These are phyloP conservation scores for Serendipita sp. DNA, from an alignment of 768 basidiomycete species.

Conservation along the genomic window DNA sequence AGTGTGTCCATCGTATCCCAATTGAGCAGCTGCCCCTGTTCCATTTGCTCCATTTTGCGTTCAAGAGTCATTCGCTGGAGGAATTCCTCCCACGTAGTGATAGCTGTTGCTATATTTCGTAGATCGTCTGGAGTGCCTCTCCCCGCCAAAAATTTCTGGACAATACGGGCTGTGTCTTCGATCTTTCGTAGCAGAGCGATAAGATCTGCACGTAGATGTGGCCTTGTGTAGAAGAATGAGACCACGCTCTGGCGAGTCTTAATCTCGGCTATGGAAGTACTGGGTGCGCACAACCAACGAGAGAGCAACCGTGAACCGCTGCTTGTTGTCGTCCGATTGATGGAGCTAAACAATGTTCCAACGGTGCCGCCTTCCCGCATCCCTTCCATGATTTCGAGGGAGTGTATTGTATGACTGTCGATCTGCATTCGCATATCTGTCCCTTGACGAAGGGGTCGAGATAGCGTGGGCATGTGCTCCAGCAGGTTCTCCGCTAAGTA, in stretches of 20 bases:
- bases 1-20: constrained; percentile 46
- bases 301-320: constrained; percentile 62
- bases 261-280: constrained; percentile 59
- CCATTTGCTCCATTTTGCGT: constrained; percentile 29
- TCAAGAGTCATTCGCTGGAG: constrained; percentile 39
- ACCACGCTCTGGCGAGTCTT: constrained; percentile 62
- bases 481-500: constrained; percentile 55
- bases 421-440: constrained; percentile 61
- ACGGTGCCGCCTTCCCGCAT: constrained; percentile 53
- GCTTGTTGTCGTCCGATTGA: constrained; percentile 63
- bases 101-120: constrained; percentile 43
- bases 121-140: constrained; percentile 55
- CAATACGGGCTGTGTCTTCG: constrained; percentile 59
- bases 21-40: constrained; percentile 21
- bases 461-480: constrained; percentile 59
- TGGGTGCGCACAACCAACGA: constrained; percentile 79
- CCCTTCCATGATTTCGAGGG: constrained; percentile 70
- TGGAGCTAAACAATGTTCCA: constrained; percentile 58
- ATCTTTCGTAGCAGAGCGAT: constrained; percentile 35
- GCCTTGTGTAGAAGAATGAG: constrained; percentile 44
- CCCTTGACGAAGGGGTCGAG: constrained; percentile 41
- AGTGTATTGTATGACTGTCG: constrained; percentile 74
- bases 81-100: constrained; percentile 43
- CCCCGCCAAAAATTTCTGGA: constrained; percentile 59
- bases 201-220: constrained; percentile 52